Evolutionary conservation across 495 filamentous ascomycete species (phyloP), one percentile per base, ranked within the genome.

Genomic region (Lasiosphaeria ovina): DNA sequence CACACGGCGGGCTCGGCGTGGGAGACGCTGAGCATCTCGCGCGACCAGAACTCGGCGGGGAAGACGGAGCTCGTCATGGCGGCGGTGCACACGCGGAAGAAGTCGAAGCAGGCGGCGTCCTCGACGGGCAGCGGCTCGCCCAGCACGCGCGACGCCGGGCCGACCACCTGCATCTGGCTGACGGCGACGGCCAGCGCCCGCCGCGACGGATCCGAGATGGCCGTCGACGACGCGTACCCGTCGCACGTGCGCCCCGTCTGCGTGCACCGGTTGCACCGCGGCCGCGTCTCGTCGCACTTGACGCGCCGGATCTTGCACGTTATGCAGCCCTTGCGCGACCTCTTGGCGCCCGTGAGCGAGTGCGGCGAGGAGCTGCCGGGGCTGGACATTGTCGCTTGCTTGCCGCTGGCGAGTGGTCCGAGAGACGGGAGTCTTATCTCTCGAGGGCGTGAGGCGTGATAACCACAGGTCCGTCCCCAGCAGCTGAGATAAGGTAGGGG

Each of bases 1-100:
- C 81, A 83, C 2, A 83, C 73, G 0, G 83, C 79, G 0, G 81
- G 78, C 59, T 85, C 81, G 51, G 61, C 68, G 31, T 77, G 78
- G 32, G 77, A 78, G 8, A 80, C 67, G 65, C 83, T 81, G 24
- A 81, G 77, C 5, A 87, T 74, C 10, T 77, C 61, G 6, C 67
- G 71, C 55, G 71, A 66, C 84, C 84, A 87, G 68, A 87, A 85
- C 16, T 35, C 51, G 5, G 60, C 38, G 14, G 64, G 66, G 10
- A 69, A 61, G 50, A 60, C 55, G 50, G 55, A 35, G 10, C 56
- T 58, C 16, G 67, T 61, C 59, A 61, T 64, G 38, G 51, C 14
- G 14, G 50, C 55, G 2, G 67, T 69, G 35, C 64, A 57, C 36
- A 58, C 49, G 0, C 67, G 64, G 62, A 66, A 69, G 54, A 66